A percentile compares a stretch with the other conserved stretches of the same genome.
These are phyloP conservation scores for Coccomyxa subellipsoidea DNA, from an alignment of 163 green algal species.

Conservation along the genomic window DNA sequence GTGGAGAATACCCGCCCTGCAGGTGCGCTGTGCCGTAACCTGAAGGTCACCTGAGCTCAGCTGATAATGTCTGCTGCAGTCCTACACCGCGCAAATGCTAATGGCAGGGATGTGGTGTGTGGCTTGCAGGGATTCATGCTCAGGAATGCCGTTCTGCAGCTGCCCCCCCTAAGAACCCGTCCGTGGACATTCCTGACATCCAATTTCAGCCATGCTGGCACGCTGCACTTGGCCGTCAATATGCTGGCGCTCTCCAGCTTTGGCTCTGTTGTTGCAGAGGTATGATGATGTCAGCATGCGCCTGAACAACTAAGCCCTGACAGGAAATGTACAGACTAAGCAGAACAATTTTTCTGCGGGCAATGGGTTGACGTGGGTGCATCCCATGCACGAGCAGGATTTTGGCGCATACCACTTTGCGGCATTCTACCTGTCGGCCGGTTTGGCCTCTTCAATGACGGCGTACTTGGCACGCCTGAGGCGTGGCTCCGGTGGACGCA, in stretches of 20 bases:
- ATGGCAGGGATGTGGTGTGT: background rate
- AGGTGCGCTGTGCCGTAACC: background rate
- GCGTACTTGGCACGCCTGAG: background rate
- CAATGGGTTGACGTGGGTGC: background rate
- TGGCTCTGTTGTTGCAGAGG: background rate
- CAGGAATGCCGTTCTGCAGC: conserved; percentile 9
- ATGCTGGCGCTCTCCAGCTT: conserved; percentile 17
- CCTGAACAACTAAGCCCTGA: background rate
- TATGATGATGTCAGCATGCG: background rate
- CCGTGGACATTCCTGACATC: conserved; percentile 18
- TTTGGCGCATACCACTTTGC: conserved; percentile 21
- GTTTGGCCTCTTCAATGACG: conserved; percentile 10
- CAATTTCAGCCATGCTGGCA: conserved; percentile 16
- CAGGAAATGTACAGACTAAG: background rate
- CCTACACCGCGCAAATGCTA: too few relatives aligned
- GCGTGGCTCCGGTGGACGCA: background rate
- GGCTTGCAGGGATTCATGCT: conserved; percentile 9
- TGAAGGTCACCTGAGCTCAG: too few relatives aligned
- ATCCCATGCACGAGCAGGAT: background rate
- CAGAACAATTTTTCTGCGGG: background rate
- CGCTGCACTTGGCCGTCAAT: conserved; percentile 18
- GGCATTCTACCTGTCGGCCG: conserved; percentile 13
- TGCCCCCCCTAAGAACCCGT: conserved; percentile 7
- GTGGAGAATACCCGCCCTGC: background rate
- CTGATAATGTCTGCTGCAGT: too few relatives aligned